Base-by-base conservation (phyloP, 805 yeast genomes). In the Peterozyma xylosa region DNA sequence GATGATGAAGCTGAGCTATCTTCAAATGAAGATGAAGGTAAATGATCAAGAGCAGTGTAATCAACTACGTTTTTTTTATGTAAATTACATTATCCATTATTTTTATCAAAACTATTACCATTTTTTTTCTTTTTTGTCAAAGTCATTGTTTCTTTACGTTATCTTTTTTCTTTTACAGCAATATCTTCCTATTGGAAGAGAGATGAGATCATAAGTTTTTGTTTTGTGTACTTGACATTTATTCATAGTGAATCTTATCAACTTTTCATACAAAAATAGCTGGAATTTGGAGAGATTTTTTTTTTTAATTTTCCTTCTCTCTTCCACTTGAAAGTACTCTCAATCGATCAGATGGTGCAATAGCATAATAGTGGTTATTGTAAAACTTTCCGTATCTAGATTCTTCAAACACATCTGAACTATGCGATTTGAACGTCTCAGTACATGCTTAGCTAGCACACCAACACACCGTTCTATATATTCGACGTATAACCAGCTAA, bases 1-100 rank as follows among this genome's bases (percentile, higher is more conserved):
- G 56, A 45, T 10, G 62, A 55, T 1, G 58, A 54, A 10, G 54
- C 52, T 15, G 60, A 53, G 32, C 27, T 21, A 15, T 37, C 41
- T 40, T 42, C 51, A 53, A 3, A 27, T 46, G 56, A 52, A 33
- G 42, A 50, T 5, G 55, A 47, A 32, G 39, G 30, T 18, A 45
- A 18, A 13, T 35, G 38, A 16, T 13, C n/a, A 17, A 18, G 29
- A 15, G 38, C 3, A 13, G n/a, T 11, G 4, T n/a, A 35, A 18
- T 13, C n/a, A 16, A 18, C 14, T 11, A 9, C 9, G 13, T 35
- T 18, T 16, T 35, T 13, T 18, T 18, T 18, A 5, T 17, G 29
- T 21, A 21, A 21, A 21, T 21, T 21, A 4, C 27, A 21, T 21
- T 21, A 21, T 21, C 7, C 27, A 21, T 38, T 18, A 37, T 14